phyloP scores from a whole-genome alignment of 768 basidiomycete genomes.

The Gelatoporia subvermispora region DNA sequence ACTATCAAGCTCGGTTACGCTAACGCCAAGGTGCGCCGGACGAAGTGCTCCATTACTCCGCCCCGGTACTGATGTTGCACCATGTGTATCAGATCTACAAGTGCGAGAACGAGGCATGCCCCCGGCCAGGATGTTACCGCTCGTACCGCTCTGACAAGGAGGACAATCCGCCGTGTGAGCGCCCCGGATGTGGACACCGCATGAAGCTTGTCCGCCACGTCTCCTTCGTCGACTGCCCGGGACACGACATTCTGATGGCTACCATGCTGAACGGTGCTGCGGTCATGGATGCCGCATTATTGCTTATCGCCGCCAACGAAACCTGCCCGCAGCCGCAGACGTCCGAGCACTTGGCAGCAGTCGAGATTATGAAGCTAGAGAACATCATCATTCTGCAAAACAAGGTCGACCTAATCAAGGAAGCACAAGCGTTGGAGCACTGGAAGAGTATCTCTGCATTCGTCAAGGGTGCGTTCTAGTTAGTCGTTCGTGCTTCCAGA shows the following conservation, averaged over 20 bases:
- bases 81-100: conserved; percentile 79
- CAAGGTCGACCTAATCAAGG: conserved; percentile 98
- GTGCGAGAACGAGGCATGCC: conserved; percentile 91
- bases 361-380: conserved; percentile 98
- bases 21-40: conserved; percentile 81
- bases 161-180: conserved; percentile 88
- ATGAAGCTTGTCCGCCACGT: conserved; percentile 96
- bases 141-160: conserved; percentile 95
- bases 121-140: conserved; percentile 89
- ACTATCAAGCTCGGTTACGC: conserved; percentile 99
- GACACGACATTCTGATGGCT: conserved; percentile 99
- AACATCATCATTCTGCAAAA: conserved; percentile 98
- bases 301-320: conserved; percentile 97
- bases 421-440: conserved; percentile 90
- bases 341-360: conserved; percentile 95
- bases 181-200: conserved; percentile 82
- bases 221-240: conserved; percentile 96
- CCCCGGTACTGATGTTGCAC: conserved; percentile 2
- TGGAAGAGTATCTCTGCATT: conserved; percentile 94
- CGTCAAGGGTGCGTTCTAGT: conserved; percentile 82
- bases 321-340: conserved; percentile 99
- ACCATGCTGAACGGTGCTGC: conserved; percentile 99
- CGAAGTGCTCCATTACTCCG: not conserved
- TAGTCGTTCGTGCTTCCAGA: not conserved
- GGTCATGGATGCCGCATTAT: conserved; percentile 97